Evolutionary conservation across 2,329 filamentous ascomycete genomes (phyloP), one percentile per base, ranked within the genome.

Genomic region (Cryphonectria nitschkei): DNA sequence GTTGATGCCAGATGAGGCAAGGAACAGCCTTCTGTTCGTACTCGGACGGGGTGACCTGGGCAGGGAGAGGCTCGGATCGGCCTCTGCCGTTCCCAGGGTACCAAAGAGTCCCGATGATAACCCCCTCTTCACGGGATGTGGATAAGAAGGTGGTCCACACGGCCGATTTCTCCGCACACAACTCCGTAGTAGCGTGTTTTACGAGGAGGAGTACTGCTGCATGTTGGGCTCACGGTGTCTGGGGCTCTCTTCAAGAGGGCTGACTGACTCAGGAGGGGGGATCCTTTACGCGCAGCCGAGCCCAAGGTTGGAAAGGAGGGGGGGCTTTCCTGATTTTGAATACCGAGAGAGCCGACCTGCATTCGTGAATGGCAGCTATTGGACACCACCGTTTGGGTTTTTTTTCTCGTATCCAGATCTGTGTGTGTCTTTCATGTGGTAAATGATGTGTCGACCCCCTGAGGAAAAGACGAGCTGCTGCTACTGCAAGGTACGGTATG

Each of bases 151-250:
- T 5, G 54, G 54, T 39, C 58, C 58, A 61, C 58, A 61, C 19
- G 34, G 58, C 58, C 34, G 58, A 39, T 32, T 32, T 61, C 58
- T 61, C 58, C 58, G 58, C 58, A 61, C 58, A 61, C 58, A 39
- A 34, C 19, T 61, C 16, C 26, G 58, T 61, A 13, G 58, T 61
- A 61, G 58, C 58, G 58, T 61, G 58, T 61, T 61, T 61, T 61
- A 61, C 58, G 22, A 61, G 58, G 58, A 61, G 58, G 58, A 61
- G 58, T 58, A 58, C 19, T 34, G 7, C 54, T 32, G 16, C 29
- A 61, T 7, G 26, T 19, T 34, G 29, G 32, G 56, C 32, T n/a
- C 22, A 61, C 56, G 56, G 56, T 29, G 56, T n/a, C 52, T 54
- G 26, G 52, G 52, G n/a, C n/a, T 61, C 56, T 9, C 22, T 11